Percentiles rank a stretch among this genome's conserved stretches.
Conservation (phyloP, 257 asterid species). For the Lycium barbarum region DNA sequence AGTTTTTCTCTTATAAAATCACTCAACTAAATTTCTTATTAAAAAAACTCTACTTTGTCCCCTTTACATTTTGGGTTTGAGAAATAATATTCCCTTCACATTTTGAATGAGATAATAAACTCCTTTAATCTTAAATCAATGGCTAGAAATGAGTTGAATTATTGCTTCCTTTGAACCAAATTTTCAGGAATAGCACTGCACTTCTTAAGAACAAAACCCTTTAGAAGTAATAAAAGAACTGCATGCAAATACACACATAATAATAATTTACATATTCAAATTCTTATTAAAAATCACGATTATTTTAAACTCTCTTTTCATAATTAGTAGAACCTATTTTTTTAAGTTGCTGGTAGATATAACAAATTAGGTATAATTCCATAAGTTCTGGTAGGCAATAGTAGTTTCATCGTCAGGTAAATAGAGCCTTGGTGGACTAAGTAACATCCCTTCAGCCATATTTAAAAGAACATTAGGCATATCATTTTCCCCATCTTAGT, state of each 20-base stretch:
- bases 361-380: constrained; percentile 49
- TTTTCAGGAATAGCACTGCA: too few species aligned
- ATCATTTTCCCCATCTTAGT: constrained; percentile 31
- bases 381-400: constrained; percentile 39
- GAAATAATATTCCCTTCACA: too few species aligned
- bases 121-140: too few species aligned
- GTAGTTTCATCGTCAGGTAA: constrained; percentile 38
- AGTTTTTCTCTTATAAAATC: too few species aligned
- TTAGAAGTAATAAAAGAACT: too few species aligned
- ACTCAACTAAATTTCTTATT: too few species aligned
- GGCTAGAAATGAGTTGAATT: too few species aligned
- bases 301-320: neutral
- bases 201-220: too few species aligned
- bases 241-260: neutral
- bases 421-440: constrained; percentile 64
- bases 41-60: too few species aligned
- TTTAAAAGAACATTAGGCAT: constrained; percentile 65
- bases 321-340: neutral
- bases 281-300: neutral
- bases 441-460: constrained; percentile 80
- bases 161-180: too few species aligned
- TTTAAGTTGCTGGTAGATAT: neutral
- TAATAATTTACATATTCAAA: neutral
- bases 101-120: too few species aligned
- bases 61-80: too few species aligned